Evolutionary conservation across 352 stramenopile genomes (phyloP).

Genomic region (Paralagenidium karlingii): DNA sequence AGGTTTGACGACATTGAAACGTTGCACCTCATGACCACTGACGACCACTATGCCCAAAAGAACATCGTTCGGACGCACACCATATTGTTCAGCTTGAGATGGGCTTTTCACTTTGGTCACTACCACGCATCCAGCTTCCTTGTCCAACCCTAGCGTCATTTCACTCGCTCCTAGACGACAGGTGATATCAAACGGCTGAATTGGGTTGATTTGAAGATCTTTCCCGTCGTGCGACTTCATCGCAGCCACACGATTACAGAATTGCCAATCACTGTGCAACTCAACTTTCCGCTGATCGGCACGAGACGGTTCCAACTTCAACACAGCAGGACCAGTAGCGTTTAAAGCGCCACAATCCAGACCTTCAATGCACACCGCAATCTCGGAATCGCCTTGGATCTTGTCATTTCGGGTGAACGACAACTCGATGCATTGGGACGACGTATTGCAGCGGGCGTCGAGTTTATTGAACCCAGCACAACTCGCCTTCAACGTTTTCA

Average conservation of each 20-base stretch:
- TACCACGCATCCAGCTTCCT: conserved; percentile 40
- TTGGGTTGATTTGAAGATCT: too few relatives aligned
- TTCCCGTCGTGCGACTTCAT: too few relatives aligned
- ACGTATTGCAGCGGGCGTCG: too few relatives aligned
- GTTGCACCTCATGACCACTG: conserved; percentile 13
- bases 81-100: conserved; percentile 10
- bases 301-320: too few relatives aligned
- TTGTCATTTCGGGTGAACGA: too few relatives aligned
- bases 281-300: too few relatives aligned
- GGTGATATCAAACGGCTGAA: too few relatives aligned
- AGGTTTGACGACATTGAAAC: conserved; percentile 33
- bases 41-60: conserved; percentile 22
- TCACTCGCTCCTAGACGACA: conserved; percentile 22
- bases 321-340: conserved; percentile 24
- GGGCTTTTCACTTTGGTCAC: conserved; percentile 17
- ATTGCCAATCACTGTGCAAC: too few relatives aligned
- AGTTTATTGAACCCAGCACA: too few relatives aligned
- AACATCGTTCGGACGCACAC: conserved; percentile 22
- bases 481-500: too few relatives aligned
- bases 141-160: conserved; percentile 29
- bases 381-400: conserved; percentile 14
- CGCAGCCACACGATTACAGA: too few relatives aligned
- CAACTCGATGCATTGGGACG: too few relatives aligned
- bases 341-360: conserved; percentile 13
- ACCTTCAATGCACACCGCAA: conserved; percentile 21